Conservation (phyloP, 768 basidiomycete genomes). For the Glaciozyma antarctica region DNA sequence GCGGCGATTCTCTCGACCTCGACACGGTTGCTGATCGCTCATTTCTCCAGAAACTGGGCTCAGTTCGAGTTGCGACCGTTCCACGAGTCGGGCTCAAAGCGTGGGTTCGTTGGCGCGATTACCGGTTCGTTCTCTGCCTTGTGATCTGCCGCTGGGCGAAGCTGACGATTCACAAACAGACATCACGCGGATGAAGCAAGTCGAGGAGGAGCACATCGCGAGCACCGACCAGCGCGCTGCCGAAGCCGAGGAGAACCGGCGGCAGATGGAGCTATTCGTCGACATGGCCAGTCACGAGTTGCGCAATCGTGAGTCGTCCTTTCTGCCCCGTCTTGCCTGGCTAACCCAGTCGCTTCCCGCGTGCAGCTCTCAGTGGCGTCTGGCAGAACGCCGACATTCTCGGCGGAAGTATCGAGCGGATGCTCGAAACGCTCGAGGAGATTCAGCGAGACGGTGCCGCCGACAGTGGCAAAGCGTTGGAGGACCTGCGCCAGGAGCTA, state of each 20-base stretch:
- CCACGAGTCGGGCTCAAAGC: not conserved
- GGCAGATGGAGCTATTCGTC: constrained; percentile 11
- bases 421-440: constrained; percentile 12
- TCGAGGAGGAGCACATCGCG: constrained; percentile 14
- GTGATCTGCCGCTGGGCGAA: not conserved
- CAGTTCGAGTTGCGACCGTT: constrained; percentile 18
- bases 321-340: not conserved
- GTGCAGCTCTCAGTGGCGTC: not conserved
- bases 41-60: constrained; percentile 2
- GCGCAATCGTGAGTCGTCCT: constrained; percentile 10
- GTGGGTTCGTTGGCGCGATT: constrained; percentile 10
- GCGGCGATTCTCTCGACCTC: not conserved
- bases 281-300: constrained; percentile 15
- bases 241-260: constrained; percentile 27
- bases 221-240: constrained; percentile 19
- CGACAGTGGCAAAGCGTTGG: not conserved
- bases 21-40: too few relatives aligned
- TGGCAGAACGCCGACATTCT: constrained; percentile 32
- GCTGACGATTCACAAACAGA: not conserved
- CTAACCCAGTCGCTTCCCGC: not conserved
- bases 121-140: constrained; percentile 6
- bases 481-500: constrained; percentile 17
- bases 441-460: not conserved
- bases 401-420: constrained; percentile 9
- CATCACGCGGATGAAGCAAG: not conserved